Percentiles rank a stretch among this genome's conserved stretches.
Evolutionary conservation across 352 stramenopile genomes (phyloP).

Genomic region (Blastocystis sp.): DNA sequence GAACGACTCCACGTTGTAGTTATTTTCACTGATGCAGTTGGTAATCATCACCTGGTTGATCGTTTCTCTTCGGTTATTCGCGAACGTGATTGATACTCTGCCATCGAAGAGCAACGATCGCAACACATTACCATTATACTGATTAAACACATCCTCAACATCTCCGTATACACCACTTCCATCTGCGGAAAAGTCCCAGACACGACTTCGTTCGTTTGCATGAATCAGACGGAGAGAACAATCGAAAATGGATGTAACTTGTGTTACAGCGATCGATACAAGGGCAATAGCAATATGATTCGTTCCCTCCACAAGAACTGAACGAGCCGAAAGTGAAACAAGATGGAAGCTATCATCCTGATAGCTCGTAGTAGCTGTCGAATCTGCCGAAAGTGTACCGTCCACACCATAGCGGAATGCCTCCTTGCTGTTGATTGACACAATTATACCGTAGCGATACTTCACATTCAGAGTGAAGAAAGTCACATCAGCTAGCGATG

Average conservation of each 20-base stretch:
- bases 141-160: neutral
- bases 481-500: neutral
- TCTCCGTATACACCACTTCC: neutral
- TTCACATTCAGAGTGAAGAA: neutral
- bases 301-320: neutral
- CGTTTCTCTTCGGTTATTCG: neutral
- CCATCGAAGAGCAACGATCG: neutral
- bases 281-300: constrained; percentile 7
- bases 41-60: neutral
- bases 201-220: neutral
- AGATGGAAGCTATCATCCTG: neutral
- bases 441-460: neutral
- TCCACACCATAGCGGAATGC: constrained; percentile 3
- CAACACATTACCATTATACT: neutral
- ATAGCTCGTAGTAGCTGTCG: neutral
- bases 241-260: neutral
- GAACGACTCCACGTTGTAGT: neutral
- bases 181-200: neutral
- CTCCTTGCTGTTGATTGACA: neutral
- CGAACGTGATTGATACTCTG: neutral
- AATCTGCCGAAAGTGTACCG: neutral
- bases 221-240: neutral
- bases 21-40: neutral
- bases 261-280: neutral
- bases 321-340: neutral